phyloP scores from a whole-genome alignment of 352 stramenopile species.

The Globisporangium cylindrosporum region DNA sequence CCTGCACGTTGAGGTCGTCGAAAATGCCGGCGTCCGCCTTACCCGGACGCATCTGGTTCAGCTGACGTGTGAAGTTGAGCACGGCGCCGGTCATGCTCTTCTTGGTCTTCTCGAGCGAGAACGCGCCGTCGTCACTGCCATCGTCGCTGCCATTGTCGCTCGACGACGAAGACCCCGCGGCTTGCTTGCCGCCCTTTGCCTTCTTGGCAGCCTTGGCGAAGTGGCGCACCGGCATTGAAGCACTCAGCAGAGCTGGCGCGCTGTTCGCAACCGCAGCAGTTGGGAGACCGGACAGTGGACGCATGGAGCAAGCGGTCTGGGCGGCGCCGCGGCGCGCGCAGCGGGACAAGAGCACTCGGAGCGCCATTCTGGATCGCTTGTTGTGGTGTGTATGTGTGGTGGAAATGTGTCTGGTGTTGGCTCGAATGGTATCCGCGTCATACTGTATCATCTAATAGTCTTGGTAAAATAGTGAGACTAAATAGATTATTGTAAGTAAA shows the following conservation, averaged over 20 bases:
- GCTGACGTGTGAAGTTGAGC: constrained; percentile 67
- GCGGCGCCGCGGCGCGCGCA: not conserved
- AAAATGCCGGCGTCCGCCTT: constrained; percentile 81
- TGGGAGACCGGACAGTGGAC: constrained; percentile 1
- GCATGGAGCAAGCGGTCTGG: not conserved
- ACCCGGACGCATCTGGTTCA: constrained; percentile 77
- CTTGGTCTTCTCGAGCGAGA: constrained; percentile 50
- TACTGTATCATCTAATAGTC: not conserved
- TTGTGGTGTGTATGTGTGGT: not conserved
- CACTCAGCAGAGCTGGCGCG: constrained; percentile 4
- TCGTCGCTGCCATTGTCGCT: constrained; percentile 13
- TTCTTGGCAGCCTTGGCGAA: constrained; percentile 83
- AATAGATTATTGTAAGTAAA: not conserved
- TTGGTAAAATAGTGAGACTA: not conserved
- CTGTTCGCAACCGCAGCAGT: constrained; percentile 12
- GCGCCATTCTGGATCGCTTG: constrained; percentile 8
- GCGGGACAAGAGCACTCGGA: constrained; percentile 17
- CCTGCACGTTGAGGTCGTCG: constrained; percentile 74
- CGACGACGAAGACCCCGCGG: constrained; percentile 10
- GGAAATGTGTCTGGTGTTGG: constrained; percentile 10
- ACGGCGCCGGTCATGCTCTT: constrained; percentile 84
- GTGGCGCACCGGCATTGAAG: constrained; percentile 25
- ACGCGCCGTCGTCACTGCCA: constrained; percentile 16
- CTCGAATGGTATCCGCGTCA: not conserved
- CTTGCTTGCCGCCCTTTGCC: constrained; percentile 38